These are phyloP conservation scores for Nigrospora oryzae DNA, from an alignment of 2,329 filamentous ascomycete species.

Conservation along the genomic window DNA sequence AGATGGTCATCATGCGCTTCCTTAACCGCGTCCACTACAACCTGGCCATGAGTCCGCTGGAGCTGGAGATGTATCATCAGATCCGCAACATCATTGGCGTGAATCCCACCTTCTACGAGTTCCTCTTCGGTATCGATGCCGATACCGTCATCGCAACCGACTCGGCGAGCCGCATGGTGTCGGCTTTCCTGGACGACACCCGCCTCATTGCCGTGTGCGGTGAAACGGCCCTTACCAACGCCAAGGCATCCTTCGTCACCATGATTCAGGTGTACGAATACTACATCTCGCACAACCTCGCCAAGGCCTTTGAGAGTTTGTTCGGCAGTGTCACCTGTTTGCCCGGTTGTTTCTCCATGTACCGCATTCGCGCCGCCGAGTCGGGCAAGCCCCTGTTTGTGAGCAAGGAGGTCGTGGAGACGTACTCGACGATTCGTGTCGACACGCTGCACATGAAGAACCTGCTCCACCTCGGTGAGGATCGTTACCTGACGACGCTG, in stretches of 20 bases:
- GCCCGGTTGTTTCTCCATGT: slow-evolving; percentile 99
- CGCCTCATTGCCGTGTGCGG: slow-evolving; percentile 90
- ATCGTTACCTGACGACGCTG: slow-evolving; percentile 92
- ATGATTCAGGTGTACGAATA: slow-evolving; percentile 99
- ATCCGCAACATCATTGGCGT: slow-evolving; percentile 98
- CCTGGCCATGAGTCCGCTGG: slow-evolving; percentile 87
- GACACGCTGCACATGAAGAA: slow-evolving; percentile 99
- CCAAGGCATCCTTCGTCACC: slow-evolving; percentile 86
- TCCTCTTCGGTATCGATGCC: slow-evolving; percentile 90
- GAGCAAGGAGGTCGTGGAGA: slow-evolving; percentile 80
- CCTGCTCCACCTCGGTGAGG: slow-evolving; percentile 88
- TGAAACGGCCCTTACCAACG: slow-evolving; percentile 88
- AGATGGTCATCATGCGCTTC: slow-evolving; percentile 98
- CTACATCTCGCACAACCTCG: slow-evolving; percentile 95
- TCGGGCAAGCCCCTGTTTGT: slow-evolving; percentile 95
- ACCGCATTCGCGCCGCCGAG: slow-evolving; percentile 89
- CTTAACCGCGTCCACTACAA: slow-evolving; percentile 99
- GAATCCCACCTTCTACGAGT: slow-evolving; percentile 97
- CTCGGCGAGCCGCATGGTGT: slow-evolving; percentile 84
- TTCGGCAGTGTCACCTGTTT: slow-evolving; percentile 97
- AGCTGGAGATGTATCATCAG: slow-evolving; percentile 97
- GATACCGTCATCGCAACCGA: slow-evolving; percentile 91
- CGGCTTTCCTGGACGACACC: slow-evolving; percentile 84
- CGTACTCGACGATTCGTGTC: slow-evolving; percentile 87
- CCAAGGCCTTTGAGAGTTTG: slow-evolving; percentile 93